Conservation (phyloP, 2,329 filamentous ascomycete genomes). For the Neofusicoccum parvum region DNA sequence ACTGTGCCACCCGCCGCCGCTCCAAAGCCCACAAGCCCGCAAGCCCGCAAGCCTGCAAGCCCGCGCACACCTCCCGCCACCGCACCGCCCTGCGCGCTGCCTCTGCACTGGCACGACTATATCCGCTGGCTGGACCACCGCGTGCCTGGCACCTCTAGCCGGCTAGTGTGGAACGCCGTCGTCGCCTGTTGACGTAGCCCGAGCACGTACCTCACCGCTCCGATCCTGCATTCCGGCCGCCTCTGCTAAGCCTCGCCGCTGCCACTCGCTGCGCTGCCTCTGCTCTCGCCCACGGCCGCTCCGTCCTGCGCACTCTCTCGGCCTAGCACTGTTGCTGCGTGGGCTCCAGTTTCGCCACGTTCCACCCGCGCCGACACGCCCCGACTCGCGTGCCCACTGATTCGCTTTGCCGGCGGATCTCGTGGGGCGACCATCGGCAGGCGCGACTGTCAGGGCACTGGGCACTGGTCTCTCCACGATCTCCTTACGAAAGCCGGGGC, state of each 20-base stretch:
- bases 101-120: background rate
- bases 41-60: background rate
- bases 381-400: slow-evolving; percentile 6
- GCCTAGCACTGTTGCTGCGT: background rate
- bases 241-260: slow-evolving; percentile 5
- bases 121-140: background rate
- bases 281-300: background rate
- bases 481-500: slow-evolving; percentile 8
- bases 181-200: slow-evolving; percentile 11
- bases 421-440: slow-evolving; percentile 15
- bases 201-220: slow-evolving; percentile 11
- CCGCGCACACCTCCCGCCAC: background rate
- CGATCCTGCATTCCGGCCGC: slow-evolving; percentile 12
- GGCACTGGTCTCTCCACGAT: slow-evolving; percentile 17
- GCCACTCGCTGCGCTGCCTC: background rate
- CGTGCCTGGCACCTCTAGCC: slow-evolving; percentile 11
- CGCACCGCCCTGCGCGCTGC: background rate
- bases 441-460: background rate
- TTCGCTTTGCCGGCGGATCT: slow-evolving; percentile 9
- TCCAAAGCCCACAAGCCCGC: too few species aligned
- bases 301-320: background rate
- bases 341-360: slow-evolving; percentile 5
- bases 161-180: slow-evolving; percentile 1
- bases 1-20: background rate
- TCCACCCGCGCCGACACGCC: background rate